phyloP scores from a whole-genome alignment of 495 filamentous ascomycete genomes.

The Aspergillus indologenus region DNA sequence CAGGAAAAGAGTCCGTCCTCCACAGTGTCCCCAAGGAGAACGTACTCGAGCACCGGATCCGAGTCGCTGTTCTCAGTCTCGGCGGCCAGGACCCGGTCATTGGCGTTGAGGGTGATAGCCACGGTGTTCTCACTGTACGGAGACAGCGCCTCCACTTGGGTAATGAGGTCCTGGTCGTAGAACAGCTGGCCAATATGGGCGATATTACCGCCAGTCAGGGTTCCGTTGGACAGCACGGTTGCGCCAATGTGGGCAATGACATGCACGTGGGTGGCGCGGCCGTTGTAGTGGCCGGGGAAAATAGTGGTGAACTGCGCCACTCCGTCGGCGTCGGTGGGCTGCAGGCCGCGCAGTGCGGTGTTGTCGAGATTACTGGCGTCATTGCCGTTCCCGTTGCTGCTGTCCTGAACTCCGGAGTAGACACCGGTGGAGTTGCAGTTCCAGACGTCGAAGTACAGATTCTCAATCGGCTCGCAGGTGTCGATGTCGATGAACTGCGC shows the following conservation, averaged over 20 bases:
- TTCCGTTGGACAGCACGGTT: slow-evolving; percentile 27
- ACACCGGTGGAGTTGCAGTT: slow-evolving; percentile 53
- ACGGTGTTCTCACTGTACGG: slow-evolving; percentile 58
- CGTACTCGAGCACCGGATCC: slow-evolving; percentile 57
- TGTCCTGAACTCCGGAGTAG: slow-evolving; percentile 54
- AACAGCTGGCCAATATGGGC: slow-evolving; percentile 60
- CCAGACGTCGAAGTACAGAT: slow-evolving; percentile 59
- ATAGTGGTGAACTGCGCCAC: slow-evolving; percentile 48
- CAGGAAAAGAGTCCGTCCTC: slow-evolving; percentile 34
- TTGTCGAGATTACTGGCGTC: slow-evolving; percentile 37
- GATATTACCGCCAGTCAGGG: slow-evolving; percentile 27
- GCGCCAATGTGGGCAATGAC: slow-evolving; percentile 35
- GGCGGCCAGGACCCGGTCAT: slow-evolving; percentile 46
- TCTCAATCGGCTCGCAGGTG: slow-evolving; percentile 51
- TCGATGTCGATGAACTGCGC: slow-evolving; percentile 56
- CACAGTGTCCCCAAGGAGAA: slow-evolving; percentile 47
- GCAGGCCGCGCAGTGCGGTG: slow-evolving; percentile 52
- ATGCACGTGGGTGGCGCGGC: slow-evolving; percentile 35
- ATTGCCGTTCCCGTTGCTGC: slow-evolving; percentile 45
- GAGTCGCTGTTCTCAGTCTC: slow-evolving; percentile 44
- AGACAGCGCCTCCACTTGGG: slow-evolving; percentile 38
- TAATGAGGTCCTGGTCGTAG: slow-evolving; percentile 55
- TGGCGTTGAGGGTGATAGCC: slow-evolving; percentile 46
- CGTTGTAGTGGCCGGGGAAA: slow-evolving; percentile 56
- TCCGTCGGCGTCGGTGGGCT: slow-evolving; percentile 47